Evolutionary conservation across 352 stramenopile genomes (phyloP).

Genomic region (Phytophthora ramorum): DNA sequence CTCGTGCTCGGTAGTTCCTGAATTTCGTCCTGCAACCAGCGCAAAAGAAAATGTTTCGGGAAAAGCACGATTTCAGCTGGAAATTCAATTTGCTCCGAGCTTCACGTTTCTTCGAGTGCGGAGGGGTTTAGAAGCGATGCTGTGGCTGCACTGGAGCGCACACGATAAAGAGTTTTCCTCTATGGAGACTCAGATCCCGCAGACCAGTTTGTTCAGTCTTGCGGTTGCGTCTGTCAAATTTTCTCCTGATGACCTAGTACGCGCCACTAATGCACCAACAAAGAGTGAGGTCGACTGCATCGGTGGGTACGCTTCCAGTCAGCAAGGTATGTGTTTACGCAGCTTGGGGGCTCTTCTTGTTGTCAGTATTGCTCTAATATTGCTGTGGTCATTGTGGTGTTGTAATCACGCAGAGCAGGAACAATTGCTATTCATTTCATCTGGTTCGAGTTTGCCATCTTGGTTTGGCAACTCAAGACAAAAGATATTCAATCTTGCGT

Average conservation of each 20-base stretch:
- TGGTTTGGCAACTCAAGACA: constrained; percentile 21
- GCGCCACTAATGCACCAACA: background rate
- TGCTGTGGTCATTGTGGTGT: background rate
- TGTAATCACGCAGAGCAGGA: constrained; percentile 22
- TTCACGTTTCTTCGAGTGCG: constrained; percentile 34
- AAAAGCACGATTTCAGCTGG: constrained; percentile 30
- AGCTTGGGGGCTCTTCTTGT: background rate
- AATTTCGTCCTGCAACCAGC: constrained; percentile 17
- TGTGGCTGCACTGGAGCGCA: constrained; percentile 42
- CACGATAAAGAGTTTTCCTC: constrained; percentile 2
- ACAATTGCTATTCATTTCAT: constrained; percentile 55
- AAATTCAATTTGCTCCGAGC: constrained; percentile 33
- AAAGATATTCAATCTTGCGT: background rate
- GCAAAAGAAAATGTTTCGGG: background rate
- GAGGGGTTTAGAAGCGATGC: constrained; percentile 21
- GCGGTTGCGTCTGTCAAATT: constrained; percentile 34
- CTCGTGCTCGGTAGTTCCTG: constrained; percentile 29
- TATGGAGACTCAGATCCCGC: background rate
- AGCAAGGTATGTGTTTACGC: constrained; percentile 24
- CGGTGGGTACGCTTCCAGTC: background rate
- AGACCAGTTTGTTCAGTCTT: constrained; percentile 13
- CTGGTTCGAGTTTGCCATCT: constrained; percentile 40
- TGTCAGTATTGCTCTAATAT: constrained; percentile 4
- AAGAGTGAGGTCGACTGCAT: background rate
- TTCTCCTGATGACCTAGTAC: constrained; percentile 20